Evolutionary conservation across 2,329 filamentous ascomycete genomes (phyloP).

Genomic region (Fusarium sp.): DNA sequence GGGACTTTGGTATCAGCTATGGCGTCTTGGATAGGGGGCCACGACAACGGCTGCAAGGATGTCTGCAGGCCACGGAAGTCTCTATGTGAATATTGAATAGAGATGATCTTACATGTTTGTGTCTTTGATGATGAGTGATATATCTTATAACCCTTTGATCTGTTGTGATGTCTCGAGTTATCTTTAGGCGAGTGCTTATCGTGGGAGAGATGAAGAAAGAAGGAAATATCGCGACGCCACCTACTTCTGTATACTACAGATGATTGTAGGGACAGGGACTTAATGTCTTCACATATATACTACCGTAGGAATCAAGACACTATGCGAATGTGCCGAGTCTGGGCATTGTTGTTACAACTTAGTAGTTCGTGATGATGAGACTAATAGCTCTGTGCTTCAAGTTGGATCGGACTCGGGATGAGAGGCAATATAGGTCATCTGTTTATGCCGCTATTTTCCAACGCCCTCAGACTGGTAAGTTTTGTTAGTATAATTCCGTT

Average conservation of each 20-base stretch:
- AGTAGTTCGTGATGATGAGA: neutral
- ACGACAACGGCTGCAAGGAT: constrained; percentile 48
- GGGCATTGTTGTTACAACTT: neutral
- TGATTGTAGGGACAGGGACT: neutral
- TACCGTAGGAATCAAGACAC: neutral
- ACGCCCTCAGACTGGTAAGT: too few relatives aligned
- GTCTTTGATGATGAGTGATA: neutral
- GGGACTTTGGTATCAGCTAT: constrained; percentile 45
- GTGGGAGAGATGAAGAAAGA: neutral
- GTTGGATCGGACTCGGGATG: neutral
- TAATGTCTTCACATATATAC: neutral
- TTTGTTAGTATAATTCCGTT: neutral
- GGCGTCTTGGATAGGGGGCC: constrained; percentile 48
- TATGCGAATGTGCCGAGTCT: neutral
- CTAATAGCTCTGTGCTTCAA: neutral
- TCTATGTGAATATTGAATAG: constrained; percentile 47
- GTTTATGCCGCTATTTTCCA: neutral
- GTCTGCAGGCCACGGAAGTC: constrained; percentile 44
- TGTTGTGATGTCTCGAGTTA: neutral
- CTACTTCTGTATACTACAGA: neutral
- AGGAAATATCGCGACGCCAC: neutral
- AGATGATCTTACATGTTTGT: constrained; percentile 40
- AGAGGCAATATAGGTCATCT: neutral
- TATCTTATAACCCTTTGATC: neutral
- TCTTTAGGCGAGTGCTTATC: neutral